These are phyloP conservation scores for Mucor velutinosus DNA, from an alignment of 371 early-diverging fungal genomes.

Conservation along the genomic window DNA sequence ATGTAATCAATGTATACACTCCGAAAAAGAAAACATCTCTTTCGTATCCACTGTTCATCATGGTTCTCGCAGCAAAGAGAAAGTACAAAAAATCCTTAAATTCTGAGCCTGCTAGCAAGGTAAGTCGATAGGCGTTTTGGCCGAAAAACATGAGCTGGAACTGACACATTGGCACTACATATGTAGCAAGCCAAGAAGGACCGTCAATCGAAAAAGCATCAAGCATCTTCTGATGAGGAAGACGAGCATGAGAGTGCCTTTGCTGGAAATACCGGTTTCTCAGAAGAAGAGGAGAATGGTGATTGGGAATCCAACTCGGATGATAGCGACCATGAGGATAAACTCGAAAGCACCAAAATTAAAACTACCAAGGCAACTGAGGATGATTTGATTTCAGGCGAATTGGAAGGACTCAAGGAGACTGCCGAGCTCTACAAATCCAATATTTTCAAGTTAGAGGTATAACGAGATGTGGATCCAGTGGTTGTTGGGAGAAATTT, in stretches of 20 bases:
- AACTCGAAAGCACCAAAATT: conserved; percentile 41
- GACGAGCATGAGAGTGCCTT: conserved; percentile 16
- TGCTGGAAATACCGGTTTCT: conserved; percentile 34
- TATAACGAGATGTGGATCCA: conserved; percentile 7
- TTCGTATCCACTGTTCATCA: background rate
- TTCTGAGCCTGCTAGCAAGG: conserved; percentile 11
- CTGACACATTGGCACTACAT: no score
- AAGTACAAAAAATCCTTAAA: conserved; percentile 18
- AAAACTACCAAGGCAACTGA: conserved; percentile 35
- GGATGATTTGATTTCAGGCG: conserved; percentile 70
- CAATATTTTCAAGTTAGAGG: conserved; percentile 91
- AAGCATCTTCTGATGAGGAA: conserved; percentile 12
- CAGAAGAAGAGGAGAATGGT: conserved; percentile 38
- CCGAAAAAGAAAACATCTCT: conserved; percentile 2
- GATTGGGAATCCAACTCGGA: conserved; percentile 52
- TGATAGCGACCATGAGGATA: conserved; percentile 49
- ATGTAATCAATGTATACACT: conserved; percentile 3
- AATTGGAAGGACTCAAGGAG: conserved; percentile 83
- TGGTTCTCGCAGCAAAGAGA: conserved; percentile 29
- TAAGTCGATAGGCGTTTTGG: background rate
- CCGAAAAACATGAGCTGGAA: background rate
- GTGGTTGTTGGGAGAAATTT: background rate
- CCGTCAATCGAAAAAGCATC: conserved; percentile 7
- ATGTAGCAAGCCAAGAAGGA: conserved; percentile 24
- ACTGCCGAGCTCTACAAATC: conserved; percentile 85